Conservation (phyloP, 768 basidiomycete species). For the Suillus fuscotomentosus region DNA sequence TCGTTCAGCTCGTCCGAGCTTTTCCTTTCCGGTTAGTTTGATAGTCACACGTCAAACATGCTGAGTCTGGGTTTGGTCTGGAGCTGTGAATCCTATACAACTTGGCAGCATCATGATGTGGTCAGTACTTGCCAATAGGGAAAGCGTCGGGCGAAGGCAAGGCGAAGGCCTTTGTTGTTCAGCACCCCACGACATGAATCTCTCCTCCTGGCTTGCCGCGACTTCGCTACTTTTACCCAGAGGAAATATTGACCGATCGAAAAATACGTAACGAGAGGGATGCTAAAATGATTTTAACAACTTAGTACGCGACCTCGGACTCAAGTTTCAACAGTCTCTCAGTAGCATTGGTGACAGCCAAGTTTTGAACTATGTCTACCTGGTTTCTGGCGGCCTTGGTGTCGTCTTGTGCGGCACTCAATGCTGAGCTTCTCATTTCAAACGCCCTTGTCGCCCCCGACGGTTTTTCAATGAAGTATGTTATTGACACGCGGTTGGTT, state of each 20-base stretch:
- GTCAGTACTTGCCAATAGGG: background rate
- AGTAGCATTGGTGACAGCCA: background rate
- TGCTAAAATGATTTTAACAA: background rate
- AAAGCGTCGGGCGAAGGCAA: background rate
- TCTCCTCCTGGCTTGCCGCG: background rate
- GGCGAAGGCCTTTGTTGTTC: background rate
- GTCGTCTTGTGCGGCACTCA: slow-evolving; percentile 13
- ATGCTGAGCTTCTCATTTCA: slow-evolving; percentile 21
- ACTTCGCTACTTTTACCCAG: background rate
- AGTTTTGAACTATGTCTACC: background rate
- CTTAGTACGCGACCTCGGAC: background rate
- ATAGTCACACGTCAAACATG: background rate
- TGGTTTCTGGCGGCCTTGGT: slow-evolving; percentile 4
- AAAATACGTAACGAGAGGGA: background rate
- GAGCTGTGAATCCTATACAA: too few species aligned
- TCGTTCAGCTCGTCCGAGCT: background rate
- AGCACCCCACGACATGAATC: background rate
- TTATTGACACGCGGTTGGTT: background rate
- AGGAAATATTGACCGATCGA: too few species aligned
- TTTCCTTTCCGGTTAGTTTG: background rate
- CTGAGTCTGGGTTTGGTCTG: background rate
- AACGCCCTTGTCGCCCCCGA: slow-evolving; percentile 31
- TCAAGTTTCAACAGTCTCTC: background rate
- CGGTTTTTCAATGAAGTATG: slow-evolving; percentile 20
- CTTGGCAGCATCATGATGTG: background rate